Conservation (phyloP, 768 basidiomycete genomes). For the Pisolithus microcarpus region DNA sequence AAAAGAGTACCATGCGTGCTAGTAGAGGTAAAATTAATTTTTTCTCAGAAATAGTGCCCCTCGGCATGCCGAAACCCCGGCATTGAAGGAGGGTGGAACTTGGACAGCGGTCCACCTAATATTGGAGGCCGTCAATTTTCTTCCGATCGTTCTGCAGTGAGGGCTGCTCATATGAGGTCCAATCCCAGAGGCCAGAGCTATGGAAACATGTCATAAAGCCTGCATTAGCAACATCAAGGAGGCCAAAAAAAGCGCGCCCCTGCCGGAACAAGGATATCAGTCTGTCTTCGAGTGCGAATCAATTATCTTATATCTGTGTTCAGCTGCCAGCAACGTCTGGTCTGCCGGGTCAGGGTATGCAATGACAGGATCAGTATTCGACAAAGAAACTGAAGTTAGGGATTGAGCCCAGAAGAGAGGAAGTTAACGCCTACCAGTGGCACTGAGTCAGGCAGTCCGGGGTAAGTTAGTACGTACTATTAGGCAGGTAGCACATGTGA, state of each 20-base stretch:
- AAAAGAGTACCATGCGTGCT: no score
- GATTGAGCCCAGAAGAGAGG: no score
- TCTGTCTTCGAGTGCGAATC: slow-evolving; percentile 63
- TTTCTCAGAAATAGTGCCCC: no score
- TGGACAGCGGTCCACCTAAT: slow-evolving; percentile 31
- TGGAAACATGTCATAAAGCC: not conserved
- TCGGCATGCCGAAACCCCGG: no score
- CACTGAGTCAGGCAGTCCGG: no score
- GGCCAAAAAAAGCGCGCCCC: slow-evolving; percentile 11
- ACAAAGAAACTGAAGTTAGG: not conserved
- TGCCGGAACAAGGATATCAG: slow-evolving; percentile 76
- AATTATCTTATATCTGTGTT: slow-evolving; percentile 55
- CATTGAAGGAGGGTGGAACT: not conserved
- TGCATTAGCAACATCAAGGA: not conserved
- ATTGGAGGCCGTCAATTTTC: slow-evolving; percentile 66
- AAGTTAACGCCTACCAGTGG: no score
- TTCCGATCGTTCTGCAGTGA: slow-evolving; percentile 52
- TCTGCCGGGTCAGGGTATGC: slow-evolving; percentile 57
- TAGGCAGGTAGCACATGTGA: no score
- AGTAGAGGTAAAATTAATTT: no score
- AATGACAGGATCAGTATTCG: slow-evolving; percentile 49
- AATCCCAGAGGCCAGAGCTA: slow-evolving; percentile 78
- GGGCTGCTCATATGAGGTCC: slow-evolving; percentile 57
- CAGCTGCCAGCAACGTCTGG: slow-evolving; percentile 31
- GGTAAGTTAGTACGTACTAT: no score